Evolutionary conservation across 345 rosid species (phyloP), one percentile per base, ranked within the genome.

Genomic region (Populus tremula): DNA sequence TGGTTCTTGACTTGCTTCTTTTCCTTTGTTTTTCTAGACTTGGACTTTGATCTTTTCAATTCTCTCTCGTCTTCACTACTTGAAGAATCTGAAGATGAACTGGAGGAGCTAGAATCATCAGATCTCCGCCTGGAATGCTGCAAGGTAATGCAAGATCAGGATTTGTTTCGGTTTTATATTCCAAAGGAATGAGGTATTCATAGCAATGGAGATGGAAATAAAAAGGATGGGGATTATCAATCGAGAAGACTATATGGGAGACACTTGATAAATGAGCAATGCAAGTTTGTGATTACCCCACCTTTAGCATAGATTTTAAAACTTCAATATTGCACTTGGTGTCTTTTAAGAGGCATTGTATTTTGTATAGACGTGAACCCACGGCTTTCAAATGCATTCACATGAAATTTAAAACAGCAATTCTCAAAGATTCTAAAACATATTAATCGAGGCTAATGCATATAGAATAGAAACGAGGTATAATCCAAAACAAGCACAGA

Each of bases 11-110:
- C 74, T 78, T 84, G 77, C 87, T 87, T 92, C 90, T 87, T 96
- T 74, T 91, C 92, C 83, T 89, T 88, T 9, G 84, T 75, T 85
- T 87, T 87, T 78, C 80, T 91, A 18, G 92, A 90, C 85, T 91
- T 89, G n/a, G 98, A 89, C 85, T 88, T 96, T 7, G 91, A 92
- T 86, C 90, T 89, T 87, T 87, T 89, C 16, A 90, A 82, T 79
- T 92, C 98, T 73, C 80, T 86, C 67, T 85, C 97, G 9, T 85
- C 96, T n/a, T 92, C 97, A 29, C 91, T 86, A 72, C 94, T 91
- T 7, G 96, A 93, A 76, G 88, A 83, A 61, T 91, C 98, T 1
- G 97, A 85, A 29, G 94, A 92, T 29, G 97, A 88, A 84, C 89
- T 80, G 8, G 87, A 79, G 18, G 92, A 87, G 84, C 89, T 85